Evolutionary conservation across 106 monocot species (phyloP).

Genomic region (Phalaenopsis equestris): DNA sequence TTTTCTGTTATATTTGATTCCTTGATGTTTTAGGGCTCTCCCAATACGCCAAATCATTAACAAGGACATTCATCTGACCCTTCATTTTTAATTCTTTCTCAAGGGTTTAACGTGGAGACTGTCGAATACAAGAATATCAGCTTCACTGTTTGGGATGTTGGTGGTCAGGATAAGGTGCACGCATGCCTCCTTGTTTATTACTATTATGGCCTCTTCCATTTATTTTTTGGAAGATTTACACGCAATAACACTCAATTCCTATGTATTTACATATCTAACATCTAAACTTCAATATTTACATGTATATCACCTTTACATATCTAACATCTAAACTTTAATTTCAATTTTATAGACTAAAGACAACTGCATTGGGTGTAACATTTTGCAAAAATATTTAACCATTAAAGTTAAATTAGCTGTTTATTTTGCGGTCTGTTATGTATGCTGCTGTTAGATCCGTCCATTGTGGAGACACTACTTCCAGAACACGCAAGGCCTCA

Average conservation of each 20-base stretch:
- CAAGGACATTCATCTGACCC: not conserved
- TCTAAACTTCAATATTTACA: no score
- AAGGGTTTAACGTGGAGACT: constrained; percentile 34
- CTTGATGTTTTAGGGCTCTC: no score
- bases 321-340: no score
- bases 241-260: no score
- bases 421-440: not conserved
- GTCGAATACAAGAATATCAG: constrained; percentile 39
- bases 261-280: no score
- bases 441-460: constrained; percentile 22
- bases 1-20: no score
- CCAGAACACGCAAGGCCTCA: constrained; percentile 31
- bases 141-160: constrained; percentile 39
- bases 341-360: not conserved
- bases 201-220: no score
- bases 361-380: no score
- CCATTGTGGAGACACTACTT: constrained; percentile 39
- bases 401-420: not conserved
- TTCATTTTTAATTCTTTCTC: not conserved
- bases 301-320: no score
- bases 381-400: not conserved
- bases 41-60: no score
- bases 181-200: not conserved
- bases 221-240: no score
- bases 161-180: constrained; percentile 34